Base-by-base conservation (phyloP, 2,329 filamentous ascomycete genomes). In the Onygenales sp. region DNA sequence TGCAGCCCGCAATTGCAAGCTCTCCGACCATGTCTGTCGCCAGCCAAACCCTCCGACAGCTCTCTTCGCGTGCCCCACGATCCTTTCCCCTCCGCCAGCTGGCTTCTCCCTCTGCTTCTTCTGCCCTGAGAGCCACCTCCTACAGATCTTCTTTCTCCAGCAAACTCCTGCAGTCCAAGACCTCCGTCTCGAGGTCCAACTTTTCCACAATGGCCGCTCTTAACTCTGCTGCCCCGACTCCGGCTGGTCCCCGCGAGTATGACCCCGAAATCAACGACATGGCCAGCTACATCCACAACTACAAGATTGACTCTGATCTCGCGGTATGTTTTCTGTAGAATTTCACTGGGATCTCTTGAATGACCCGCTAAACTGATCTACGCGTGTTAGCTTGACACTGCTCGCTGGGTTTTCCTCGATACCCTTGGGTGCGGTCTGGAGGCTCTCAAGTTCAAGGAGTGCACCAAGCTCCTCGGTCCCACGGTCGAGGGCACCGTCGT, bases 381-480 rank as follows among this genome's bases (percentile, higher is more conserved):
- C 56, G 41, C 35, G 46, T 9, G 61, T 93, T 57, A 72, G 70
- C 94, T 87, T 69, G 93, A 98, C 73, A 98, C 93, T 48, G 93
- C 93, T 58, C 86, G 93, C 75, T 92, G 90, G 78, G 91, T 97
- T 62, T 90, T 98, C 73, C 83, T 97, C 67, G 93, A 98, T 73
- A 97, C 93, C 53, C 82, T 98, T 47, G 93, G 93, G 67, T 98
- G 93, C 72, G 93, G 93, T 69, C 84, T 98, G 59, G 91, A 97
- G 77, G 93, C 89, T 61, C 82, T 98, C 67, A 85, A 86, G 63
- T 98, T 98, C 78, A 89, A 91, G 72, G 89, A 96, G 75, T 97
- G 93, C 81, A 84, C 86, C 60, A 96, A 96, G 77, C 82, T 97
- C 55, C 84, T 98, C 42, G 93, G 93, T 17, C 93, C 93, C 51